These are phyloP conservation scores for Blakeslea trispora DNA, from an alignment of 371 early-diverging fungal species.

Conservation along the genomic window DNA sequence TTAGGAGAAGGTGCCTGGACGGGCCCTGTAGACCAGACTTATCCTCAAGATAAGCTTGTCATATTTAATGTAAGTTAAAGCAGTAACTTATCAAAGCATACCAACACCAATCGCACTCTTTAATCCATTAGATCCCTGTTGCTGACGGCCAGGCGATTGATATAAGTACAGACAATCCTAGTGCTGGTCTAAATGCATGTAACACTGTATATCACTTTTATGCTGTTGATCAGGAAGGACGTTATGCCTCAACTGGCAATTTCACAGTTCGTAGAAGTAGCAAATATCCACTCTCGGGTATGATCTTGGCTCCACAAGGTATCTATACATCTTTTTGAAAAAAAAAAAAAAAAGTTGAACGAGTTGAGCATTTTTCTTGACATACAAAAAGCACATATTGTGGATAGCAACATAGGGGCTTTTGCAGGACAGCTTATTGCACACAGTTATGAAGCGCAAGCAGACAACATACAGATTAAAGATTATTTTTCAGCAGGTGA, in stretches of 20 bases:
- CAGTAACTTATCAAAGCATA: background rate
- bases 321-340: too few relatives aligned
- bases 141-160: conserved; percentile 10
- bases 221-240: conserved; percentile 10
- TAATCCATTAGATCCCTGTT: conserved; percentile 16
- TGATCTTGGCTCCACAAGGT: conserved; percentile 23
- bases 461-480: conserved; percentile 8
- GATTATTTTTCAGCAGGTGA: conserved; percentile 13
- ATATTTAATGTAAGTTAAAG: conserved; percentile 16
- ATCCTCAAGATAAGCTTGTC: conserved; percentile 14
- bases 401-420: conserved; percentile 15
- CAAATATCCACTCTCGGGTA: conserved; percentile 8
- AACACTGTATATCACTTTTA: conserved; percentile 19
- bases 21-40: conserved; percentile 13
- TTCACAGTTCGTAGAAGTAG: conserved; percentile 12
- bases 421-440: conserved; percentile 21
- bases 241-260: conserved; percentile 4
- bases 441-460: conserved; percentile 11
- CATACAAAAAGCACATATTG: conserved; percentile 9
- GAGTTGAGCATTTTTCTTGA: background rate
- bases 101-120: too few relatives aligned
- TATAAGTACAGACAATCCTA: conserved; percentile 12
- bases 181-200: conserved; percentile 14
- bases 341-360: too few relatives aligned
- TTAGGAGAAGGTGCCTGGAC: conserved; percentile 13